These are phyloP conservation scores for Colletotrichum spaethianum DNA, from an alignment of 2,329 filamentous ascomycete genomes.

Conservation along the genomic window DNA sequence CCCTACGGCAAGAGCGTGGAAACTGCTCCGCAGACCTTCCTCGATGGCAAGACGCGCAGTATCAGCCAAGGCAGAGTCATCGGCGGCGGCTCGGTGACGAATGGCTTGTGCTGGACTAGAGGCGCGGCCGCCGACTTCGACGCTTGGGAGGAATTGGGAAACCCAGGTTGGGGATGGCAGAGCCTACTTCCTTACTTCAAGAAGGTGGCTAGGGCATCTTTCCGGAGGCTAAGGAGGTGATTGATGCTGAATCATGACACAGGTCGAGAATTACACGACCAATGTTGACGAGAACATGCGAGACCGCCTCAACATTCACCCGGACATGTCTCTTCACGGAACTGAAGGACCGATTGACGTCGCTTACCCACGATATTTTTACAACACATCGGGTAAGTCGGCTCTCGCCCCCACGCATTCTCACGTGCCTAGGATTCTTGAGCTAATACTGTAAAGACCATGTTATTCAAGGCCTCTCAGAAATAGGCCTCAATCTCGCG, in stretches of 20 bases:
- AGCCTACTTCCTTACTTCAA: slow-evolving; percentile 63
- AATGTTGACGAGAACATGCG: slow-evolving; percentile 44
- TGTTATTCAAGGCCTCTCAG: slow-evolving; percentile 54
- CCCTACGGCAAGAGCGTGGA: slow-evolving; percentile 50
- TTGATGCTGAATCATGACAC: neutral
- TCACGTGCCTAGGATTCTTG: too few relatives aligned
- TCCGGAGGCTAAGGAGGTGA: neutral
- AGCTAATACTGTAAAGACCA: slow-evolving; percentile 46
- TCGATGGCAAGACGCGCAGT: slow-evolving; percentile 52
- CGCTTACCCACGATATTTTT: slow-evolving; percentile 55
- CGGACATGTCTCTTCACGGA: slow-evolving; percentile 50
- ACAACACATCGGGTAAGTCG: slow-evolving; percentile 55
- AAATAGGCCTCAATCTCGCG: slow-evolving; percentile 54
- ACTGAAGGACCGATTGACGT: slow-evolving; percentile 54
- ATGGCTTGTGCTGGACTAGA: slow-evolving; percentile 58
- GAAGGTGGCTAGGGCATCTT: slow-evolving; percentile 51
- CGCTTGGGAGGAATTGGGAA: slow-evolving; percentile 58
- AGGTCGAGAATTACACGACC: slow-evolving; percentile 56
- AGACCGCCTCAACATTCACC: slow-evolving; percentile 46
- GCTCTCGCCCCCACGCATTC: fast-evolving
- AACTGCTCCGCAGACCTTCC: slow-evolving; percentile 49
- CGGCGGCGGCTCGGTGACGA: slow-evolving; percentile 57
- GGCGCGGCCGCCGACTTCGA: slow-evolving; percentile 58
- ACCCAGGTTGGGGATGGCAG: slow-evolving; percentile 59
- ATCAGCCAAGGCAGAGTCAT: slow-evolving; percentile 56